Evolutionary conservation across 257 asterid species (phyloP), one percentile per base, ranked within the genome.

Genomic region (Penstemon barbatus): DNA sequence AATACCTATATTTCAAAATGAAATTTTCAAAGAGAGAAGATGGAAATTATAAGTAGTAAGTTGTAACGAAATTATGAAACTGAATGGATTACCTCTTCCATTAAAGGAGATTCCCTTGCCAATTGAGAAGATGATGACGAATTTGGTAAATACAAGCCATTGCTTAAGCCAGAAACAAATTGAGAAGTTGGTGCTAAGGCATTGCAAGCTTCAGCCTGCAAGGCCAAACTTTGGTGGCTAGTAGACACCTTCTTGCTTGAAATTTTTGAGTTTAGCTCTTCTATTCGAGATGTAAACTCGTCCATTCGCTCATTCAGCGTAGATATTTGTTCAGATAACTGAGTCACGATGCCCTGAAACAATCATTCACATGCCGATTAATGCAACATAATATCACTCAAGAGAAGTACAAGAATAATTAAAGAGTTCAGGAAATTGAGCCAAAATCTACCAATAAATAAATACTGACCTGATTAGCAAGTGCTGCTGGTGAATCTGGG

Each of bases 281-380:
- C 97, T 38, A 94, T 84, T 57, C 92, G 82, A 19, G 97, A 87
- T 44, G 97, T 91, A 68, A 94, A 91, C 74, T 94, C 99, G 61
- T 94, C 97, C 99, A 94, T 94, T 71, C 99, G 84, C 78, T 94
- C 97, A 37, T 84, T 89, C 74, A 94, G 76, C 7, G 93, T 94
- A 46, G 97, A 88, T 63, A 94, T 89, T 79, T 94, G 97, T 80
- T 94, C 99, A 4, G 96, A 87, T 52, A 94, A 77, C 81, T 89
- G 99, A 75, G 84, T 84, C 44, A 88, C 84, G 37, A 87, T 81
- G 48, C 96, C 99, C 99, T 94, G 88, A 58, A 78, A 84, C 59
- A 76, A 75, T 66, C 13, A 65, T 63, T 15, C 13, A 43, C 39
- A 67, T 25, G 70, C 57, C 59, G 54, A 48, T 50, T 12, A 12